Conservation (phyloP, 805 yeast genomes). For the Candida sonorensis region DNA sequence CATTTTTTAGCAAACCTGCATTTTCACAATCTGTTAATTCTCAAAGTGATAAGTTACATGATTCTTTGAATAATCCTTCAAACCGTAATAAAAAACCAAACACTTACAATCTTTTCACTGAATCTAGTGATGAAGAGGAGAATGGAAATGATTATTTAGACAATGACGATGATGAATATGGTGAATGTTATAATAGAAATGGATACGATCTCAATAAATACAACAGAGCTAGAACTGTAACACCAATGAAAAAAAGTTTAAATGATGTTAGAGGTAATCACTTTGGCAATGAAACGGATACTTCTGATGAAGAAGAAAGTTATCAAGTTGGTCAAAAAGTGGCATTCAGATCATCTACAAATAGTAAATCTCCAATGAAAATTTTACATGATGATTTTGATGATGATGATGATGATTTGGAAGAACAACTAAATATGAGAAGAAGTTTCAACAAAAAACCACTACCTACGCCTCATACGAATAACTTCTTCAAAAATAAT, state of each 20-base stretch:
- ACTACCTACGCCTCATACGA: constrained; percentile 8
- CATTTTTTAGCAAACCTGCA: constrained; percentile 13
- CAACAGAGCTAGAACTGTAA: no score
- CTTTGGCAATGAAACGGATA: background rate
- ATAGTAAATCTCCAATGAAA: constrained; percentile 6
- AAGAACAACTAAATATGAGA: constrained; percentile 10
- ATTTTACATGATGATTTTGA: constrained; percentile 2
- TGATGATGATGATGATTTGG: constrained; percentile 4
- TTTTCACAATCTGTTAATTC: background rate
- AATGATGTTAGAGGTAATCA: no score
- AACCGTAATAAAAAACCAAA: no score
- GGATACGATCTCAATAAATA: no score
- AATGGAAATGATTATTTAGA: constrained; percentile 10
- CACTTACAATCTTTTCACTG: constrained; percentile 18
- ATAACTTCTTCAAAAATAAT: background rate
- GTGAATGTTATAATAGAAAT: no score
- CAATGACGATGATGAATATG: constrained; percentile 10
- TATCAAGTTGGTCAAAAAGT: constrained; percentile 20
- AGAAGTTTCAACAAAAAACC: constrained; percentile 13
- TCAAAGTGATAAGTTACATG: constrained; percentile 4
- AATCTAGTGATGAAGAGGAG: constrained; percentile 26
- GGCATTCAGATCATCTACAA: constrained; percentile 13
- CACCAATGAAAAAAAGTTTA: no score
- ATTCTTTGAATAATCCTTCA: constrained; percentile 10
- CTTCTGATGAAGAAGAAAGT: constrained; percentile 5